Base-by-base conservation (phyloP, 495 filamentous ascomycete genomes). In the Neurospora sp. region DNA sequence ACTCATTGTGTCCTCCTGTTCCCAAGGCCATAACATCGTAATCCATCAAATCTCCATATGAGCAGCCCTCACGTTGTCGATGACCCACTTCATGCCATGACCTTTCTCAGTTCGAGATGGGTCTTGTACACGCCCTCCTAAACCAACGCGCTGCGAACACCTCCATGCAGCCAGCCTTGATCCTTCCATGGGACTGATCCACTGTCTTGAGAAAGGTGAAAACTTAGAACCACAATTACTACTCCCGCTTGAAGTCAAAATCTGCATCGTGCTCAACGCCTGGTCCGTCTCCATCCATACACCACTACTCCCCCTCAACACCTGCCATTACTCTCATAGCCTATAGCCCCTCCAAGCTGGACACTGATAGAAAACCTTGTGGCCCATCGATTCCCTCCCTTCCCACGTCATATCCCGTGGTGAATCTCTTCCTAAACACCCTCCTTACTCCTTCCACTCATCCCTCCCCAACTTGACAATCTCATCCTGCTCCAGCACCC, bases 401-500 rank as follows among this genome's bases (percentile, higher is more conserved):
- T 62, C 27, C 6, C 23, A 14, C 5, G 42, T n/a, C 18, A 62
- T 2, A 62, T 54, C 20, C 5, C 20, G 4, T 12, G 10, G 20
- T 14, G 54, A 16, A 11, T 54, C 20, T 12, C 46, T 27, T 23
- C 10, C 20, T 23, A 4, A 10, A 4, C 42, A n/a, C 8, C 71
- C 41, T 7, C 23, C 38, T 40, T 76, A 79, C 16, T 72, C 60
- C 74, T 81, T 79, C 81, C 81, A 83, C 79, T 86, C 80, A 5
- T 80, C 81, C 74, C 82, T 80, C 16, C 86, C 87, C 70, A 88
- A 76, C 74, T 78, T 80, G 7, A 88, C 77, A 77, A 89, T 87
- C 46, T 89, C 87, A 20, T 70, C 74, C 72, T 79, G 74, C 39
- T 84, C 83, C 54, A 89, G 44, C 20, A 83, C 71, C 87, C 87